Evolutionary conservation across 2,329 filamentous ascomycete genomes (phyloP), one percentile per base, ranked within the genome.

Genomic region (Pseudogymnoascus sp.): DNA sequence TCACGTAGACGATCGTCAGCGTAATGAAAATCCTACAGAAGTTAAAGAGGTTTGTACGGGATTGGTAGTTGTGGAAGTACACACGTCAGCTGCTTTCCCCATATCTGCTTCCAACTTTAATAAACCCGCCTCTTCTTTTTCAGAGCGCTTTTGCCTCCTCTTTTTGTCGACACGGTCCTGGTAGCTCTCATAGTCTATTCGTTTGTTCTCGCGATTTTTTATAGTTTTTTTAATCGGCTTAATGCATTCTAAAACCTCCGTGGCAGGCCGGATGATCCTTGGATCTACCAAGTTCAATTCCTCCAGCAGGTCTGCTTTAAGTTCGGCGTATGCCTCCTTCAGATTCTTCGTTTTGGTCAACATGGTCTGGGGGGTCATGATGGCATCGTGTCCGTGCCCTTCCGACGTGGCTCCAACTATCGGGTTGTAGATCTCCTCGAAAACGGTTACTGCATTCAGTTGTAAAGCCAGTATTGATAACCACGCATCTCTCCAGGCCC

Each of bases 191-290:
- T 87, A 95, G 73, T 96, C 91, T 64, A 93, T 74, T 62, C 91
- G 88, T 76, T 87, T 90, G 70, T 93, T 89, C 72, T 95, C 90
- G 56, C 91, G 81, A 75, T 91, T 92, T 77, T 93, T 95, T 71
- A 96, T 90, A 1, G 87, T 88, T 77, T 92, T 95, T 71, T 89
- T 87, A 73, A 95, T 81, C 1, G 89, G 86, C 67, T 87, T 84
- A 65, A 93, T 80, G 62, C 78, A 84, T 61, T 88, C 84, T 70
- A 85, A 88, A 6, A 89, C 89, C 61, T 88, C 83, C 64, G 83
- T 84, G 3, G 88, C 88, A 0, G 90, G 89, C 64, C 81, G 81
- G 62, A 93, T 83, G 66, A 95, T 82, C 67, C 85, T 84, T 8
- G 79, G 76, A 67, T 93, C 89, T 67, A 96, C 89, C 69, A 85